Conservation (phyloP, 1,284 basidiomycete species). For the Singerocomus rubriflavus region DNA sequence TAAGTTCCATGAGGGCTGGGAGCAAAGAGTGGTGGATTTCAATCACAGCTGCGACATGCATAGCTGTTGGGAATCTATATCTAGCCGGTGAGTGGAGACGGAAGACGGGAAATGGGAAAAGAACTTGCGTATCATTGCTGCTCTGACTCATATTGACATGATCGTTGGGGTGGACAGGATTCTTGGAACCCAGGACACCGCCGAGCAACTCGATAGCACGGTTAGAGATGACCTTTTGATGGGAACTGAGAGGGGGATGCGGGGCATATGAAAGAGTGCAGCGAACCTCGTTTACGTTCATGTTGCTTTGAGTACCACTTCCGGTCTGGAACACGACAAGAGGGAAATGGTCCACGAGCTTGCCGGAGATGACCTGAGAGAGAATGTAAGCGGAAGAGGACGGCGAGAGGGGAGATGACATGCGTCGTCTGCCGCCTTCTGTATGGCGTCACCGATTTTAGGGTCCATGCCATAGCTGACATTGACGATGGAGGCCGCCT, state of each 20-base stretch:
- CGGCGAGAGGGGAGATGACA: constrained; percentile 18
- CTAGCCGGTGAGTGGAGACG: background rate
- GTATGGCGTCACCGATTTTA: constrained; percentile 87
- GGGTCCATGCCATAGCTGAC: constrained; percentile 88
- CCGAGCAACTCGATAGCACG: constrained; percentile 97
- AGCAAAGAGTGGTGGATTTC: constrained; percentile 83
- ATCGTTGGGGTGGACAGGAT: constrained; percentile 98
- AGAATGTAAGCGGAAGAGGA: constrained; percentile 5
- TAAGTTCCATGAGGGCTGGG: constrained; percentile 84
- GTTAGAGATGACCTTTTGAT: constrained; percentile 88
- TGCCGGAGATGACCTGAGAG: constrained; percentile 87
- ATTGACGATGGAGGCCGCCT: constrained; percentile 94
- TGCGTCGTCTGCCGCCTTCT: constrained; percentile 92
- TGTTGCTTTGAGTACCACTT: constrained; percentile 98
- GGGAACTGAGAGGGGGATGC: background rate
- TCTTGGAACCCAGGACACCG: constrained; percentile 94
- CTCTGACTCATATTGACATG: constrained; percentile 99
- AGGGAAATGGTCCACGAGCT: constrained; percentile 94
- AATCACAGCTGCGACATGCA: constrained; percentile 96
- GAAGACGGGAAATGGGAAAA: background rate
- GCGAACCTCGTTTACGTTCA: constrained; percentile 95
- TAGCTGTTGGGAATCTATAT: constrained; percentile 94
- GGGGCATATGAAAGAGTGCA: background rate
- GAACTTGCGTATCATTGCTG: constrained; percentile 90
- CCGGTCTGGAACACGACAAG: constrained; percentile 99